Conservation (phyloP, 169 alveolate genomes). For the Fabrea salina region DNA sequence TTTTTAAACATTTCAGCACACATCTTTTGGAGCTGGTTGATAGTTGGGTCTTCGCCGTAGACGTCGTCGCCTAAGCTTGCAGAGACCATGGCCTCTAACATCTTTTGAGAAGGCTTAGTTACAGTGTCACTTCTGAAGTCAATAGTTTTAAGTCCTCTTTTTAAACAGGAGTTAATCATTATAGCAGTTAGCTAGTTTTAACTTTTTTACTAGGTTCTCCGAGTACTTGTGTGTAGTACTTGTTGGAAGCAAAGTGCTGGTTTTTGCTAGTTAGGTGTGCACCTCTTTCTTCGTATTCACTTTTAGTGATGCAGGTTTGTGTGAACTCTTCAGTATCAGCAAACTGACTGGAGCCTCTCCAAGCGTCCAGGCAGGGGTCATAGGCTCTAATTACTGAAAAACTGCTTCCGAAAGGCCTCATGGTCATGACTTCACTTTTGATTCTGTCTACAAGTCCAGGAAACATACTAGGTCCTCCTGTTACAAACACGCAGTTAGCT, state of each 20-base stretch:
- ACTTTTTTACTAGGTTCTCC: background rate
- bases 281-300: slow-evolving; percentile 64
- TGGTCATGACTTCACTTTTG: slow-evolving; percentile 54
- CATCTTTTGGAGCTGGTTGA: slow-evolving; percentile 36
- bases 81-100: slow-evolving; percentile 38
- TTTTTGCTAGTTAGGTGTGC: slow-evolving; percentile 9
- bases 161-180: too few relatives aligned
- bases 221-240: background rate
- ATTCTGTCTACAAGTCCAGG: slow-evolving; percentile 63
- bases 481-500: slow-evolving; percentile 51
- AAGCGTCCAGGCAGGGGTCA: slow-evolving; percentile 67
- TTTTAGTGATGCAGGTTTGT: slow-evolving; percentile 34
- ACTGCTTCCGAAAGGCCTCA: slow-evolving; percentile 46
- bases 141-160: slow-evolving; percentile 23
- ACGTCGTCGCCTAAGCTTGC: slow-evolving; percentile 57
- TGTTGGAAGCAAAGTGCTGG: background rate
- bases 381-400: slow-evolving; percentile 55
- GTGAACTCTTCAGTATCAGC: slow-evolving; percentile 17
- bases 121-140: slow-evolving; percentile 54
- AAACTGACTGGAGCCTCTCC: slow-evolving; percentile 76
- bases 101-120: slow-evolving; percentile 33
- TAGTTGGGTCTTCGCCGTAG: slow-evolving; percentile 56
- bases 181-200: slow-evolving; percentile 10
- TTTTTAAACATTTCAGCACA: slow-evolving; percentile 51
- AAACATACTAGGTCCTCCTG: slow-evolving; percentile 68